phyloP scores from a whole-genome alignment of 768 basidiomycete species.

The Zangia roseola region DNA sequence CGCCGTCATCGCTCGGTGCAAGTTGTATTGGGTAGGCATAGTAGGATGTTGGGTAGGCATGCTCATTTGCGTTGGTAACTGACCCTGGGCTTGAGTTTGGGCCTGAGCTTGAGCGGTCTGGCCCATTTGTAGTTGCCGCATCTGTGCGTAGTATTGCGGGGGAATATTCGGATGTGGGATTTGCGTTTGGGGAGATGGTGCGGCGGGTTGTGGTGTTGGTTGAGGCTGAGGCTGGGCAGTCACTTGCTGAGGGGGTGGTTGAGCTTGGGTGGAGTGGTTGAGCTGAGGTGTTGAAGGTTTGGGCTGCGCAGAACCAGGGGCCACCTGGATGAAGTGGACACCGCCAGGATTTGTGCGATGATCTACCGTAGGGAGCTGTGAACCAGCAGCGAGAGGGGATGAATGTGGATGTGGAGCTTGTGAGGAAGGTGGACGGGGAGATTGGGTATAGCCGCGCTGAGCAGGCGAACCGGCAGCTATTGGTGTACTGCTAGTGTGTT shows the following conservation, averaged over 20 bases:
- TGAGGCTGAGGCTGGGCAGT: conserved; percentile 23
- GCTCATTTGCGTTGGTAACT: conserved; percentile 23
- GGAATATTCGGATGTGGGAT: conserved; percentile 13
- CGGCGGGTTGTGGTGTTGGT: conserved; percentile 24
- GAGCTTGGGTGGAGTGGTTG: conserved; percentile 19
- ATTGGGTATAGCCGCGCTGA: conserved; percentile 35
- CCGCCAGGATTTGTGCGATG: conserved; percentile 21
- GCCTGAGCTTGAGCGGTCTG: conserved; percentile 23
- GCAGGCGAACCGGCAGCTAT: conserved; percentile 29
- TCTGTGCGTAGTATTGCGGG: conserved; percentile 20
- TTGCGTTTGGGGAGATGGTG: conserved; percentile 19
- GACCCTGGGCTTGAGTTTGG: conserved; percentile 23
- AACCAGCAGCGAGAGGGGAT: conserved; percentile 29
- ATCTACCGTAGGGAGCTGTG: conserved; percentile 27
- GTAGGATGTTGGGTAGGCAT: conserved; percentile 27
- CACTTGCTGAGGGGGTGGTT: conserved; percentile 20
- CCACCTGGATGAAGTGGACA: conserved; percentile 29
- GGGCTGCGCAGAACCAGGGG: conserved; percentile 19
- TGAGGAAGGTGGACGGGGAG: conserved; percentile 34
- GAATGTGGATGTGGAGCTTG: conserved; percentile 30
- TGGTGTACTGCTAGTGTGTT: conserved; percentile 16
- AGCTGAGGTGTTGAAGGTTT: conserved; percentile 33
- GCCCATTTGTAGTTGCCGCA: conserved; percentile 17
- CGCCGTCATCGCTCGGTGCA: conserved; percentile 32
- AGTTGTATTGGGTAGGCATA: conserved; percentile 33